A percentile compares a stretch with the other conserved stretches of the same genome.
These are phyloP conservation scores for Hirschioporus abietinus DNA, from an alignment of 768 basidiomycete species.

Conservation along the genomic window DNA sequence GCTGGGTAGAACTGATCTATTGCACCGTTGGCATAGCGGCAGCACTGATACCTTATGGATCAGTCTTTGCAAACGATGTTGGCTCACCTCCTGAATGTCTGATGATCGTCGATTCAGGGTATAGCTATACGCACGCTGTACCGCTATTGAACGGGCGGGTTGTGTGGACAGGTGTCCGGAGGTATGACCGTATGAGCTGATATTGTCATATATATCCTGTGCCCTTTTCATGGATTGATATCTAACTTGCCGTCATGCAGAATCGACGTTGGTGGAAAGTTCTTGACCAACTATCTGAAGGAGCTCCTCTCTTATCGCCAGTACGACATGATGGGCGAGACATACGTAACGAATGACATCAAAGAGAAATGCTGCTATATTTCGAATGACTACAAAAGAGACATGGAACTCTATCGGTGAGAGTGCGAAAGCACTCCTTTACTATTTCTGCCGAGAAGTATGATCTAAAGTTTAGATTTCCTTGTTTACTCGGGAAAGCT, in stretches of 20 bases:
- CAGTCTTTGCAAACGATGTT: constrained; percentile 50
- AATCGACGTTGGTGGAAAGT: constrained; percentile 92
- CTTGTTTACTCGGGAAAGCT: constrained; percentile 35
- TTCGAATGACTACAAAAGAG: constrained; percentile 60
- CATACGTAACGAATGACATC: constrained; percentile 87
- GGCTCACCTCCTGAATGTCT: constrained; percentile 67
- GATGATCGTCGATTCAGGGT: constrained; percentile 84
- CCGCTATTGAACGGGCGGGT: constrained; percentile 74
- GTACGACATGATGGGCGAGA: constrained; percentile 99
- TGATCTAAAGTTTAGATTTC: constrained; percentile 3
- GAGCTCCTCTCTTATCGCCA: constrained; percentile 92
- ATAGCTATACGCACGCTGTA: constrained; percentile 90
- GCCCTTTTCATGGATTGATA: constrained; percentile 12
- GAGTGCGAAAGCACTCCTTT: constrained; percentile 19
- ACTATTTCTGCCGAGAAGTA: not conserved
- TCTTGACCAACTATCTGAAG: constrained; percentile 92
- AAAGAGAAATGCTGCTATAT: constrained; percentile 91
- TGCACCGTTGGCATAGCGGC: constrained; percentile 50
- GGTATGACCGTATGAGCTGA: constrained; percentile 38
- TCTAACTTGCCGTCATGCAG: constrained; percentile 35
- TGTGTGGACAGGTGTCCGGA: constrained; percentile 75
- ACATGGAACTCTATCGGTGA: constrained; percentile 77
- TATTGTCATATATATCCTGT: constrained; percentile 3
- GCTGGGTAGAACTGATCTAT: constrained; percentile 6
- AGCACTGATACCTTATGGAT: constrained; percentile 68